Evolutionary conservation across 2,329 filamentous ascomycete species (phyloP), one percentile per base, ranked within the genome.

Genomic region (Pestalotiopsis sp.): DNA sequence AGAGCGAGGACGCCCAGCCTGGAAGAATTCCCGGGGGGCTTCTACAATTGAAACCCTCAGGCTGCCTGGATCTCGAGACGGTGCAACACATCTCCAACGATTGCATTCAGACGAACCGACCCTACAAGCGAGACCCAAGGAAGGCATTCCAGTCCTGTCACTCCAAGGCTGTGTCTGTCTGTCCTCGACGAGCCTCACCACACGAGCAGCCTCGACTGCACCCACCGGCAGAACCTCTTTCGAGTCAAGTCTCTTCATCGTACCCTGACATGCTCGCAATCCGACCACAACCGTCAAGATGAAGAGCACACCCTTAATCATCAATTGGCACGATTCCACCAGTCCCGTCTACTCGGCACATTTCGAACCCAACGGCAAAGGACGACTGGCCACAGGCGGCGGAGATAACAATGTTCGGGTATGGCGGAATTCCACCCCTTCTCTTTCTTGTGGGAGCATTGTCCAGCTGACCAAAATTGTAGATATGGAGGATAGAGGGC

Each of bases 261-360:
- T 58, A 17, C 58, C 38, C 13, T 61, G 58, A 61, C 24, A 74
- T 75, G 70, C 70, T 73, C 72, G 17, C 20, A 20, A 9, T n/a
- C 68, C 30, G 26, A n/a, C 11, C 55, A 38, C 65, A 68, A 57
- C 70, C 74, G 76, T 77, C 81, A 85, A 80, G 78, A 99, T 99
- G 96, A 98, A 97, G 88, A 94, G 94, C 78, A 91, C 94, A 77
- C 95, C 96, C 75, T 88, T 99, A 74, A 95, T 98, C 78, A 95
- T 99, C 83, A 94, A 97, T 85, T 99, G 96, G 96, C 97, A 99
- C 82, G 93, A 98, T 81, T 93, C 97, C 78, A 97, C 97, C 82
- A 90, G 93, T 75, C 96, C 96, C 68, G 94, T 99, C 79, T 99
- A 98, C 83, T 98, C 95, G 57, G 94, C 94, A 74, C 95, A 98